Percentiles rank a stretch among this genome's conserved stretches.
These are phyloP conservation scores for Erodium texanum DNA, from an alignment of 441 rosid species.

Conservation along the genomic window DNA sequence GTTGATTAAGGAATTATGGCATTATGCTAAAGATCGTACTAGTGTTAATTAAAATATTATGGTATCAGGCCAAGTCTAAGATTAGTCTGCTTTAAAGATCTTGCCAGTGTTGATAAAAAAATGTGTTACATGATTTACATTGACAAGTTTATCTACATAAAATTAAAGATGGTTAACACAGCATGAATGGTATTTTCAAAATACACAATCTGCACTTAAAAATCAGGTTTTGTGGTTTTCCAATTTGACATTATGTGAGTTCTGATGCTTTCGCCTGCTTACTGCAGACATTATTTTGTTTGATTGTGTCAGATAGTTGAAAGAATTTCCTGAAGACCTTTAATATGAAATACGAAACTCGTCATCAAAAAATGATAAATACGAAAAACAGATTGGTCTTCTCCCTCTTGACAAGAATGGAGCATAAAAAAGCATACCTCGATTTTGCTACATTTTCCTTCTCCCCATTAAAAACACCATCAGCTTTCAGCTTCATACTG, in stretches of 20 bases:
- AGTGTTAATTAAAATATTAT: too few species aligned
- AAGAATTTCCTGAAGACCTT: background rate
- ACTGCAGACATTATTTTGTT: slow-evolving; percentile 2
- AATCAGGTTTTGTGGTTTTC: background rate
- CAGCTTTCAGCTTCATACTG: slow-evolving; percentile 81
- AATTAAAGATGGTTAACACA: background rate
- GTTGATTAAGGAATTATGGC: too few species aligned
- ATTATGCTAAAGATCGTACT: too few species aligned
- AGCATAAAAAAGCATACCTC: slow-evolving; percentile 35
- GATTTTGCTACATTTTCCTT: slow-evolving; percentile 50
- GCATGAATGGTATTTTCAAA: background rate
- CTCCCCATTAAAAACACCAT: slow-evolving; percentile 63
- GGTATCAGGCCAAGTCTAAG: background rate
- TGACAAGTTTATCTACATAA: background rate
- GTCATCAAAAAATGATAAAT: too few species aligned
- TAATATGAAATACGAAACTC: background rate
- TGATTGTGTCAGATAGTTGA: background rate
- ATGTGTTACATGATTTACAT: background rate
- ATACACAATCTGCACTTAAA: background rate
- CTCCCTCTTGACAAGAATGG: background rate
- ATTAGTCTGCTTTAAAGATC: background rate
- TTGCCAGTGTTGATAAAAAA: background rate
- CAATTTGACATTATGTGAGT: background rate
- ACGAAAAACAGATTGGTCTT: background rate
- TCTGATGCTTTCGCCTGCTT: background rate